Percentiles rank a stretch among this genome's conserved stretches.
Conservation (phyloP, 305 asterid species). For the Euphrasia arctica region DNA sequence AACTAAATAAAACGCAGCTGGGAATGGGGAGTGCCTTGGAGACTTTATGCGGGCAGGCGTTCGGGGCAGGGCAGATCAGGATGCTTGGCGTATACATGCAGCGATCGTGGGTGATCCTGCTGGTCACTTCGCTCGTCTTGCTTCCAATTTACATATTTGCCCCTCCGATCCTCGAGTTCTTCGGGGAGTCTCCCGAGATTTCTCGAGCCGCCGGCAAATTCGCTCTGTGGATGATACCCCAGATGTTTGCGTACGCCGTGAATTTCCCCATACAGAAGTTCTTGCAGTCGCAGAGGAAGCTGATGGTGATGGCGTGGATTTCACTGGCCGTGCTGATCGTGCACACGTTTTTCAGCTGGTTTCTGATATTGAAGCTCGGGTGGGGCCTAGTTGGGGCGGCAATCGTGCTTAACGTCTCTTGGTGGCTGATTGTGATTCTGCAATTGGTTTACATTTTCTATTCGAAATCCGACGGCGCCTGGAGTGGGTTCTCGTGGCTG, state of each 20-base stretch:
- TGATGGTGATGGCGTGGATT: conserved; percentile 68
- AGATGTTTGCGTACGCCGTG: conserved; percentile 66
- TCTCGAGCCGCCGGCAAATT: conserved; percentile 72
- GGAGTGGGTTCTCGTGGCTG: conserved; percentile 75
- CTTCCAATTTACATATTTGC: conserved; percentile 67
- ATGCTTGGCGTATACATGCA: conserved; percentile 85
- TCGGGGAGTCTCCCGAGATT: conserved; percentile 57
- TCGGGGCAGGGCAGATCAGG: conserved; percentile 68
- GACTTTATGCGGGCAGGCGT: conserved; percentile 84
- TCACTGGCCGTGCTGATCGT: conserved; percentile 46
- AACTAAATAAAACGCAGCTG: conserved; percentile 35
- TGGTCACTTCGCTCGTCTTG: conserved; percentile 40
- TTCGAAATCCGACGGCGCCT: conserved; percentile 68
- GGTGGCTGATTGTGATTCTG: conserved; percentile 63
- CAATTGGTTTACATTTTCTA: conserved; percentile 53
- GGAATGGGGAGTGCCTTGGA: conserved; percentile 93
- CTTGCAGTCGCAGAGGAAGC: conserved; percentile 75
- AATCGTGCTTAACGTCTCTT: conserved; percentile 51
- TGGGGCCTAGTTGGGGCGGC: conserved; percentile 81
- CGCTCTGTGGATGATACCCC: conserved; percentile 76
- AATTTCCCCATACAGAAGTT: conserved; percentile 82
- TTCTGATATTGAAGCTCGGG: conserved; percentile 49
- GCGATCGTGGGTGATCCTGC: conserved; percentile 74
- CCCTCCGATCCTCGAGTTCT: conserved; percentile 56
- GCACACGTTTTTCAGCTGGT: conserved; percentile 65